Conservation (phyloP, 2,329 filamentous ascomycete species). For the Fusarium dimerum region DNA sequence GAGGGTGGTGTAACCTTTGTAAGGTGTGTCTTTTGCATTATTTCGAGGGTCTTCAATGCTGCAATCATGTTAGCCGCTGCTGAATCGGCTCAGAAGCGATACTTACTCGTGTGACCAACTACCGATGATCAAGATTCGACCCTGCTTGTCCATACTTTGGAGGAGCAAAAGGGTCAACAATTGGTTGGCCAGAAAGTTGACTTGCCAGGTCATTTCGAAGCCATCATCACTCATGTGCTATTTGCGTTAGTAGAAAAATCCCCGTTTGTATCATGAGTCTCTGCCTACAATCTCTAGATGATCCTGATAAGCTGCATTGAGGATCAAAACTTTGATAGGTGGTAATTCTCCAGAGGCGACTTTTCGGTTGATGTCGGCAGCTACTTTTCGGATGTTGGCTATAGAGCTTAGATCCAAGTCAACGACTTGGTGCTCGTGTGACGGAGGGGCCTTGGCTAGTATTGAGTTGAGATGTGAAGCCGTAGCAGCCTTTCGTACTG, state of each 20-base stretch:
- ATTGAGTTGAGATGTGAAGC: conserved; percentile 30
- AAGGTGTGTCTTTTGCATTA: conserved; percentile 18
- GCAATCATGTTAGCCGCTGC: conserved; percentile 7
- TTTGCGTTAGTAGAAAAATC: conserved; percentile 1
- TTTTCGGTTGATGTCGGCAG: conserved; percentile 30
- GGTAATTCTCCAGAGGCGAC: conserved; percentile 37
- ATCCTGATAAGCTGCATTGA: conserved; percentile 36
- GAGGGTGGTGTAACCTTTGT: conserved; percentile 28
- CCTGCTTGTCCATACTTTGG: conserved; percentile 34
- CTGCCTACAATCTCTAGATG: conserved; percentile 25
- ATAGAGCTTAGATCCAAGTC: conserved; percentile 35
- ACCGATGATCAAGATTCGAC: conserved; percentile 32
- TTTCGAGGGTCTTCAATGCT: conserved; percentile 34
- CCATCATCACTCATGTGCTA: conserved; percentile 33
- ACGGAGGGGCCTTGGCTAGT: conserved; percentile 19
- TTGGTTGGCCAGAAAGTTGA: conserved; percentile 36
- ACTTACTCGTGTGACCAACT: conserved; percentile 39
- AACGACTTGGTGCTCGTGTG: conserved; percentile 35
- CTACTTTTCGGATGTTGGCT: conserved; percentile 27
- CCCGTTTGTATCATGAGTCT: neutral
- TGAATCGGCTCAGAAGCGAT: neutral
- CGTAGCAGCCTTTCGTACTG: conserved; percentile 35
- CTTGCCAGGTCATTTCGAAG: conserved; percentile 35
- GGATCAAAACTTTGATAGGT: conserved; percentile 40
- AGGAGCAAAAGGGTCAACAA: conserved; percentile 33